phyloP scores from a whole-genome alignment of 306 rosid species.

The Phaseolus lunatus region DNA sequence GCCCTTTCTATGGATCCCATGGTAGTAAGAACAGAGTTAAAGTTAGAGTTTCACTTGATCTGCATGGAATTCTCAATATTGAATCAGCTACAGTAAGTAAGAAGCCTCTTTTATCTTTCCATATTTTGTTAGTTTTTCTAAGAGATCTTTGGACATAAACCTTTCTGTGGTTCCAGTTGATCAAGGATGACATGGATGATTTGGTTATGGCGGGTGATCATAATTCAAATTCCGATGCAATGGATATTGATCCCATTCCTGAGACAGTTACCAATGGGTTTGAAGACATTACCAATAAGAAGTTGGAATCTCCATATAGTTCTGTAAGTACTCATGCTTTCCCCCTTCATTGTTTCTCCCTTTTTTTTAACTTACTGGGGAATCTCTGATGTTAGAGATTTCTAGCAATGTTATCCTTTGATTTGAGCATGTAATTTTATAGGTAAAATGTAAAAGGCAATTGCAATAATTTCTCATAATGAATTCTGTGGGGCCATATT shows the following conservation, averaged over 20 bases:
- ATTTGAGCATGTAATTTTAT: not conserved
- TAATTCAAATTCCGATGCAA: slow-evolving; percentile 57
- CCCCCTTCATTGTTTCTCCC: not conserved
- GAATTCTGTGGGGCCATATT: slow-evolving; percentile 25
- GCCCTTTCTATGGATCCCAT: slow-evolving; percentile 72
- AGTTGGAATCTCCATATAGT: slow-evolving; percentile 57
- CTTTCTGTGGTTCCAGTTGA: slow-evolving; percentile 63
- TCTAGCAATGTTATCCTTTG: slow-evolving; percentile 6
- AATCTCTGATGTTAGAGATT: slow-evolving; percentile 10
- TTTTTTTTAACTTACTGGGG: not conserved
- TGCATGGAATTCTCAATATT: slow-evolving; percentile 82
- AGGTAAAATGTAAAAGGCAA: not conserved
- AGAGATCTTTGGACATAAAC: slow-evolving; percentile 40
- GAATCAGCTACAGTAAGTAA: slow-evolving; percentile 83
- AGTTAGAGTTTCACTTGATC: slow-evolving; percentile 75
- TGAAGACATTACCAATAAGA: slow-evolving; percentile 51
- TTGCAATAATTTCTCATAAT: slow-evolving; percentile 17
- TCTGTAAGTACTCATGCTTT: slow-evolving; percentile 56
- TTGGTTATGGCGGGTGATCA: slow-evolving; percentile 46
- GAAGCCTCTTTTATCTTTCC: slow-evolving; percentile 40
- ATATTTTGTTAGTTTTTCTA: slow-evolving; percentile 38
- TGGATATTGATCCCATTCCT: slow-evolving; percentile 65
- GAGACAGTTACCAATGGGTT: slow-evolving; percentile 66
- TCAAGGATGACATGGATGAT: slow-evolving; percentile 65
- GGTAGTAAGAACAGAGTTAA: slow-evolving; percentile 73